A percentile compares a stretch with the other conserved stretches of the same genome.
These are phyloP conservation scores for Actinomortierella ambigua DNA, from an alignment of 371 early-diverging fungal species.

Conservation along the genomic window DNA sequence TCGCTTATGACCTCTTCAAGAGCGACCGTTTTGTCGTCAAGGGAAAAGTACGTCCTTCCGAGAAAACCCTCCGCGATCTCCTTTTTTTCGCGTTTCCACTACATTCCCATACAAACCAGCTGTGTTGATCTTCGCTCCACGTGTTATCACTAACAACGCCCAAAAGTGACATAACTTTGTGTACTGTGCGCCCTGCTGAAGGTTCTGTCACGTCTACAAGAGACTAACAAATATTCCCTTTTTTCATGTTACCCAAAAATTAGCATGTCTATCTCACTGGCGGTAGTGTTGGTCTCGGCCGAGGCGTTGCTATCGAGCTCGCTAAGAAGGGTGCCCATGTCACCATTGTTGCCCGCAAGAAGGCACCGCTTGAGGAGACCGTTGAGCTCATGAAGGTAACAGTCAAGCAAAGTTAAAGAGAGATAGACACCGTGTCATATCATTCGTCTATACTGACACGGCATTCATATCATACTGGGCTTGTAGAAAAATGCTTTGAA, in stretches of 20 bases:
- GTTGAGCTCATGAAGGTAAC: slow-evolving; percentile 60
- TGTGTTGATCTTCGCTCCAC: not conserved
- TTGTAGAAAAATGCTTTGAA: too few species aligned
- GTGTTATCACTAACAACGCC: too few species aligned
- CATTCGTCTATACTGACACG: too few species aligned
- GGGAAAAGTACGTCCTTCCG: slow-evolving; percentile 41
- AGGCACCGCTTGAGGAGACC: slow-evolving; percentile 59
- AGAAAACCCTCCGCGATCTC: too few species aligned
- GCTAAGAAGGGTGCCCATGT: slow-evolving; percentile 83
- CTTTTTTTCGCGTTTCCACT: not conserved
- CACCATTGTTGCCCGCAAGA: slow-evolving; percentile 85
- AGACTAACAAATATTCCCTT: not conserved
- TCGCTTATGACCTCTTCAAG: slow-evolving; percentile 16
- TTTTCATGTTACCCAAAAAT: not conserved
- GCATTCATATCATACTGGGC: not conserved
- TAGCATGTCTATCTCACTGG: slow-evolving; percentile 91
- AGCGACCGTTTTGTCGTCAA: slow-evolving; percentile 30
- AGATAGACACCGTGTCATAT: too few species aligned
- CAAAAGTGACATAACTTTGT: not conserved
- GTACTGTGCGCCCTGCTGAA: not conserved
- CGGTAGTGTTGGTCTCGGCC: slow-evolving; percentile 93
- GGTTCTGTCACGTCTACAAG: too few species aligned
- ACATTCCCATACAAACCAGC: not conserved
- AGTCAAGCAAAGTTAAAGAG: slow-evolving; percentile 15
- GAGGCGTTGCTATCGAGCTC: slow-evolving; percentile 76